Evolutionary conservation across 2,329 filamentous ascomycete genomes (phyloP).

Genomic region (Mycogone perniciosa): DNA sequence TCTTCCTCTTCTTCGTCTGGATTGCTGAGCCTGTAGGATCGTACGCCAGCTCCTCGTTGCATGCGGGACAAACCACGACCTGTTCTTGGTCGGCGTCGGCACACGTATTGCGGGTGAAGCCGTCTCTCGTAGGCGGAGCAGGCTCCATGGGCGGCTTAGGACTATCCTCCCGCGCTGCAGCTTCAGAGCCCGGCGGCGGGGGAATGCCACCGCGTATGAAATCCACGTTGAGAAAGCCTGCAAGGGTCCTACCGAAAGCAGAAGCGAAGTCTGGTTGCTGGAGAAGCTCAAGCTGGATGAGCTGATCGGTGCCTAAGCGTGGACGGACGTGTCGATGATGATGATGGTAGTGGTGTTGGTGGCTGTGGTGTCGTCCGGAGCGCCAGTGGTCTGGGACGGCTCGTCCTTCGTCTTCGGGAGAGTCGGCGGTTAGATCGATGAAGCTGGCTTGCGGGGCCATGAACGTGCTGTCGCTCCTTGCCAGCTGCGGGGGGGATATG

Average conservation of each 20-base stretch:
- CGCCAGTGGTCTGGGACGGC: constrained; percentile 5
- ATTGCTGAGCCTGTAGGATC: constrained; percentile 44
- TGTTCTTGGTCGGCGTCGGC: constrained; percentile 49
- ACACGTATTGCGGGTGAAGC: constrained; percentile 69
- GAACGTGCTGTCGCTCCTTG: constrained; percentile 40
- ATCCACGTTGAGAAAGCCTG: constrained; percentile 20
- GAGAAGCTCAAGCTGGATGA: constrained; percentile 22
- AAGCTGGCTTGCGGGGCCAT: constrained; percentile 30
- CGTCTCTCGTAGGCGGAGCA: constrained; percentile 59
- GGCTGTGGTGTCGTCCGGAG: constrained; percentile 10
- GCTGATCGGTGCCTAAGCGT: constrained; percentile 15
- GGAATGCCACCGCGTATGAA: constrained; percentile 16
- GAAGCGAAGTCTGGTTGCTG: constrained; percentile 14
- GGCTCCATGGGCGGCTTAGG: constrained; percentile 51
- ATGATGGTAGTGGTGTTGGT: constrained; percentile 13
- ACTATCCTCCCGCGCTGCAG: constrained; percentile 25
- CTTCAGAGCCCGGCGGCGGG: constrained; percentile 25
- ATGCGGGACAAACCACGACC: constrained; percentile 77
- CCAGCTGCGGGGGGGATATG: constrained; percentile 34
- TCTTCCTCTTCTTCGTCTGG: constrained; percentile 37
- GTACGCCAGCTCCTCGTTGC: constrained; percentile 74
- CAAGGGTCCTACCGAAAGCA: constrained; percentile 19
- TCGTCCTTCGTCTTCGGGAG: constrained; percentile 28
- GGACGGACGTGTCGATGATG: constrained; percentile 8
- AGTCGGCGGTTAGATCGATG: constrained; percentile 49